These are phyloP conservation scores for Haplosporangium sp. DNA, from an alignment of 371 early-diverging fungal genomes.

Conservation along the genomic window DNA sequence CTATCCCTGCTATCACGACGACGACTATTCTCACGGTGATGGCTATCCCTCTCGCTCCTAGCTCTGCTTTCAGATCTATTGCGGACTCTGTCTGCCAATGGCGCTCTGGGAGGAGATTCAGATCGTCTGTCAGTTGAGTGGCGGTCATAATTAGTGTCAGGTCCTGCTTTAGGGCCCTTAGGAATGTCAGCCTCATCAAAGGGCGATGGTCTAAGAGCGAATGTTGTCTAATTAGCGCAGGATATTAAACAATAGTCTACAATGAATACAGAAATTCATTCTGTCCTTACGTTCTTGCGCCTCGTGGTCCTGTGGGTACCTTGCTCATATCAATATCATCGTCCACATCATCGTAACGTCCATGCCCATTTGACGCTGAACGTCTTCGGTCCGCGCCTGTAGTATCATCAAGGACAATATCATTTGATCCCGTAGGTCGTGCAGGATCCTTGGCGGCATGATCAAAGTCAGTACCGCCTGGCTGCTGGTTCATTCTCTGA, in stretches of 20 bases:
- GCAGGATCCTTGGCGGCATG: neutral
- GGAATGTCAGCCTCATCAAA: slow-evolving; percentile 41
- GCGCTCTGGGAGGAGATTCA: slow-evolving; percentile 41
- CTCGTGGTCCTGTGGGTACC: slow-evolving; percentile 48
- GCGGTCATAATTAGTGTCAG: slow-evolving; percentile 22
- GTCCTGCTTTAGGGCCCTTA: slow-evolving; percentile 41
- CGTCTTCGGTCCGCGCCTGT: neutral
- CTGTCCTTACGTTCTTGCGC: slow-evolving; percentile 24
- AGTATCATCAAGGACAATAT: neutral
- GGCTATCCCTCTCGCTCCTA: slow-evolving; percentile 25
- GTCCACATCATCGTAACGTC: slow-evolving; percentile 37
- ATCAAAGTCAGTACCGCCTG: neutral
- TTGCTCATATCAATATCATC: slow-evolving; percentile 49
- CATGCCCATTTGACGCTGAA: slow-evolving; percentile 4
- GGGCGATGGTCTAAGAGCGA: slow-evolving; percentile 15
- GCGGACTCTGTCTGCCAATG: slow-evolving; percentile 40
- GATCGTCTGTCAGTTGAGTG: slow-evolving; percentile 13
- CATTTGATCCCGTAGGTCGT: slow-evolving; percentile 6
- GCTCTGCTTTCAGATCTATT: slow-evolving; percentile 38
- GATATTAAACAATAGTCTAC: neutral
- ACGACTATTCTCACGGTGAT: slow-evolving; percentile 19
- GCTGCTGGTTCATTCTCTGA: neutral
- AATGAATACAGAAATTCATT: neutral
- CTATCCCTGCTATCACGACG: slow-evolving; percentile 28
- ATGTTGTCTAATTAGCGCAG: too few species aligned